These are phyloP conservation scores for Blastobotrys buckinghamii DNA, from an alignment of 1,139 yeast genomes.

Conservation along the genomic window DNA sequence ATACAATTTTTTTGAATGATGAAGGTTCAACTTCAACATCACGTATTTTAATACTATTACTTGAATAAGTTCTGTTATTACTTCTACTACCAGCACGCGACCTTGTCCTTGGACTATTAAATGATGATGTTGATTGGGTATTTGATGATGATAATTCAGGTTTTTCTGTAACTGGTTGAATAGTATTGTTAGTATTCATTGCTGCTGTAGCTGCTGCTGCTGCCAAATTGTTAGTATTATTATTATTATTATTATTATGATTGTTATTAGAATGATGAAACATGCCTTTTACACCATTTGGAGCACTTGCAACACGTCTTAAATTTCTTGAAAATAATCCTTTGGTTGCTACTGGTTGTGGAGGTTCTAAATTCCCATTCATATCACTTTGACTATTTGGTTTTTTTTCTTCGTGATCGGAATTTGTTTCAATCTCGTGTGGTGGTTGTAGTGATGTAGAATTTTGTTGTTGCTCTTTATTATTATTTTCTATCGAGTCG, in stretches of 20 bases:
- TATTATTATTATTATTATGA: constrained; percentile 3
- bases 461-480: neutral
- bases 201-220: constrained; percentile 8
- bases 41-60: constrained; percentile 59
- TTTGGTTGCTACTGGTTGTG: constrained; percentile 19
- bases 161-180: neutral
- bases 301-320: constrained; percentile 79
- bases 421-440: constrained; percentile 12
- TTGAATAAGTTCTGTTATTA: constrained; percentile 53
- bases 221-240: neutral
- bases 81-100: constrained; percentile 31
- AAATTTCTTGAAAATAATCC: constrained; percentile 49
- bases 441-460: neutral
- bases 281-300: constrained; percentile 44
- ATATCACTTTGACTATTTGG: neutral
- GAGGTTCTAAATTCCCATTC: neutral
- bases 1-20: constrained; percentile 80
- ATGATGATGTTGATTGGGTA: neutral
- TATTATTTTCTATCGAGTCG: too few relatives aligned
- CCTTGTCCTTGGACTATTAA: constrained; percentile 10
- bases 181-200: constrained; percentile 9
- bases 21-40: constrained; percentile 79
- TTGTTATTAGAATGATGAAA: constrained; percentile 10
- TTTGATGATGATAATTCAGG: neutral
- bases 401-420: neutral